phyloP scores from a whole-genome alignment of 164 flowering plant genomes.

The Vitis riparia region DNA sequence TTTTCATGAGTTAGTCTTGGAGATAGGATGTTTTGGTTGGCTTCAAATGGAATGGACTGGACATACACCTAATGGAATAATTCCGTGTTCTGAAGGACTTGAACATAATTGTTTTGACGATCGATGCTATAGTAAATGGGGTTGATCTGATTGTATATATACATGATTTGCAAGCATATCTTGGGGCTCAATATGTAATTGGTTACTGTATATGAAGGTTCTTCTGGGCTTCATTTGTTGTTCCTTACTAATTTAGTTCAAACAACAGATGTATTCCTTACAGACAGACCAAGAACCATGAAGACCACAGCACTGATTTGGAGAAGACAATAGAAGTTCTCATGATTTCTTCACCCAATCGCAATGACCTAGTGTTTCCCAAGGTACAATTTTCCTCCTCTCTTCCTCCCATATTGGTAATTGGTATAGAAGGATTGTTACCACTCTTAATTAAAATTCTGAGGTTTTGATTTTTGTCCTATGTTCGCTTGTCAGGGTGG shows the following conservation, averaged over 20 bases:
- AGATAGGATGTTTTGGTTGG: no score
- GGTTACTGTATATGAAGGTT: not conserved
- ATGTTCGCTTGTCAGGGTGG: conserved; percentile 59
- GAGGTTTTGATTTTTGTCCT: not conserved
- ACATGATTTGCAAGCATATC: no score
- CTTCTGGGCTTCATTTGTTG: not conserved
- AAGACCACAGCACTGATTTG: conserved; percentile 14
- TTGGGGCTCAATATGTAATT: no score
- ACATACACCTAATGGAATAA: no score
- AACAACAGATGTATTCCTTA: conserved; percentile 78
- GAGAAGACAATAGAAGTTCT: conserved; percentile 47
- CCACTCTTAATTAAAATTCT: not conserved
- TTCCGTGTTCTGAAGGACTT: no score
- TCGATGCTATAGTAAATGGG: no score
- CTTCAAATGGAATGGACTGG: no score
- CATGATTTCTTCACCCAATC: conserved; percentile 76
- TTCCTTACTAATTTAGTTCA: conserved; percentile 8
- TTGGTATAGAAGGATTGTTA: not conserved
- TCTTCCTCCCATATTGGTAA: not conserved
- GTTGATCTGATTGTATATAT: no score
- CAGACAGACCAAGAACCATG: conserved; percentile 37
- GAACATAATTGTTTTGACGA: no score
- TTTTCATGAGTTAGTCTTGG: no score
- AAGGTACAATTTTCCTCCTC: conserved; percentile 38
- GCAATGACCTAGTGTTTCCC: conserved; percentile 75